These are phyloP conservation scores for Ceratobasidium sp. DNA, from an alignment of 1,284 basidiomycete species.

Conservation along the genomic window DNA sequence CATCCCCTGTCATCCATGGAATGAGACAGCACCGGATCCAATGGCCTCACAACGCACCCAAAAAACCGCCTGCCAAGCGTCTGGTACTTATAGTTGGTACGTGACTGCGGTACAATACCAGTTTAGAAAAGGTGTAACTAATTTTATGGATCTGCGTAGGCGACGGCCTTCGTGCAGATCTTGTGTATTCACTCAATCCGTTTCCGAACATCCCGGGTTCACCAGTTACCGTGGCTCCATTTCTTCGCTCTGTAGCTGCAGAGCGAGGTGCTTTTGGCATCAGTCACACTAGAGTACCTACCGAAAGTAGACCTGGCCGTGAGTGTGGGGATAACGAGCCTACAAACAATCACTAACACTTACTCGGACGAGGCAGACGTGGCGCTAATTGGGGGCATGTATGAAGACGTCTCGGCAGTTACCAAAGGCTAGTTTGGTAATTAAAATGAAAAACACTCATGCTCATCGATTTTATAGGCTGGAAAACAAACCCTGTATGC, in stretches of 20 bases:
- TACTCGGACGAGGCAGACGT: slow-evolving; percentile 56
- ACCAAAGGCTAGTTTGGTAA: slow-evolving; percentile 67
- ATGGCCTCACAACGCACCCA: slow-evolving; percentile 47
- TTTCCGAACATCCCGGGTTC: slow-evolving; percentile 65
- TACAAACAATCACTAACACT: neutral
- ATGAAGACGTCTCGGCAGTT: slow-evolving; percentile 91
- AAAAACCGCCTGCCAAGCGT: slow-evolving; percentile 68
- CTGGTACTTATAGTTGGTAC: slow-evolving; percentile 83
- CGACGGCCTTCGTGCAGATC: slow-evolving; percentile 85
- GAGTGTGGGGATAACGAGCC: slow-evolving; percentile 1
- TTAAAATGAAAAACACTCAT: neutral
- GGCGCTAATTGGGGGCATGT: slow-evolving; percentile 92
- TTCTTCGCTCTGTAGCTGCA: slow-evolving; percentile 74
- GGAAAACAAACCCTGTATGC: slow-evolving; percentile 87
- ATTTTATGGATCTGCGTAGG: slow-evolving; percentile 57
- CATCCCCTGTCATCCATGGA: slow-evolving; percentile 78
- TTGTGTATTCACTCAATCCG: slow-evolving; percentile 73
- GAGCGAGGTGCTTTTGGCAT: slow-evolving; percentile 81
- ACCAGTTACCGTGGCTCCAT: slow-evolving; percentile 77
- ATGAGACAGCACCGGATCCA: slow-evolving; percentile 65
- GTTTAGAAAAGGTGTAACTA: neutral
- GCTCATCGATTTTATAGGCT: slow-evolving; percentile 62
- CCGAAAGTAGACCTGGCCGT: slow-evolving; percentile 88
- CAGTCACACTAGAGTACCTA: slow-evolving; percentile 88
- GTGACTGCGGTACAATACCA: slow-evolving; percentile 46